Evolutionary conservation across 768 basidiomycete genomes (phyloP), one percentile per base, ranked within the genome.

Genomic region (Tylopilus rubrobrunneus): DNA sequence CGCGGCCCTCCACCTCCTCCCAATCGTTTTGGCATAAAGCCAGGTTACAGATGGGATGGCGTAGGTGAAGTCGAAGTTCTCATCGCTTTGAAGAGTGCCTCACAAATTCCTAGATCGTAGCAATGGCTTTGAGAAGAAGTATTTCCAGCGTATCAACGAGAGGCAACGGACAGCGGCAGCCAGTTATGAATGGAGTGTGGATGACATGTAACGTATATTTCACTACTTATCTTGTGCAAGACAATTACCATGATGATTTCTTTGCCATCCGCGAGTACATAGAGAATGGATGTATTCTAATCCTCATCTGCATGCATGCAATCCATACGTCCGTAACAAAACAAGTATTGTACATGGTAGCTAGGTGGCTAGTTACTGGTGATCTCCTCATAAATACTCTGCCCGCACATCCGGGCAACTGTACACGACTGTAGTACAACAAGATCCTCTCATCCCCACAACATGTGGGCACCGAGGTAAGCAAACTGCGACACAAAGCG

Each of bases 11-110:
- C 87, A 0, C 91, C 92, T 1, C 87, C 93, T 14, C 95, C 96
- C 8, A 98, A 99, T 73, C 85, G 97, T 7, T 98, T 96, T 68
- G 87, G 88, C 23, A 98, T 99, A 58, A 87, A 82, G 58, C 97
- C 97, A 25, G 97, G 97, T 1, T 92, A 94, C 68, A 79, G 96
- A 66, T 99, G 97, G 97, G 97, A 99, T 68, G 97, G 97, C 28
- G 97, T 98, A 58, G 95, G 95, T 92, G 57, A 59, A 80, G 76
- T 50, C 47, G 37, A 43, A 8, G 37, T 40, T 12, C 11, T 48
- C 5, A 15, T 51, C 12, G 14, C 5, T 5, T 33, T 49, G 23
- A 62, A 15, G 15, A 49, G 27, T 4, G n/a, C 3, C 56, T 58
- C 34, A 61, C 33, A n/a, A 15, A 3, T 12, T 43, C 49, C 15